A percentile compares a stretch with the other conserved stretches of the same genome.
These are phyloP conservation scores for Apocynum venetum DNA, from an alignment of 257 asterid genomes.

Conservation along the genomic window DNA sequence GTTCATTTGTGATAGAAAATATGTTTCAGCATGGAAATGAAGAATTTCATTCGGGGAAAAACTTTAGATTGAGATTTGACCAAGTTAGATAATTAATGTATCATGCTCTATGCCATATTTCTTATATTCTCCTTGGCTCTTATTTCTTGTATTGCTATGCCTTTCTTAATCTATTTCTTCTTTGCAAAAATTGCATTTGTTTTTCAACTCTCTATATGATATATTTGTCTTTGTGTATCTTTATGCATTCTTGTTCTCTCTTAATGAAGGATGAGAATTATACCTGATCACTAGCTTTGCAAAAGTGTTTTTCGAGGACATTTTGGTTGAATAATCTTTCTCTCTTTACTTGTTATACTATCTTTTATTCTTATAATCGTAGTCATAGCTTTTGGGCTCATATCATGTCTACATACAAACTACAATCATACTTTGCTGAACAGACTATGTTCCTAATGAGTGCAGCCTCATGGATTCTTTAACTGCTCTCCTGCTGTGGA, in stretches of 20 bases:
- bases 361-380: not conserved
- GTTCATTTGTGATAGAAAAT: not conserved
- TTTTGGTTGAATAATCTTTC: not conserved
- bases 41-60: not conserved
- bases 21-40: not conserved
- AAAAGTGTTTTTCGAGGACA: not conserved
- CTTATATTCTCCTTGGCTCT: not conserved
- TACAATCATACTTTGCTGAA: not conserved
- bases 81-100: not conserved
- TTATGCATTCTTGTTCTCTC: not conserved
- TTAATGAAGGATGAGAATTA: not conserved
- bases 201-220: not conserved
- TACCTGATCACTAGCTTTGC: not conserved
- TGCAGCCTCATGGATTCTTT: constrained; percentile 99
- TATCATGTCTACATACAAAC: not conserved
- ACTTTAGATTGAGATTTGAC: not conserved
- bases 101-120: not conserved
- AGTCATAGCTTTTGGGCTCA: not conserved
- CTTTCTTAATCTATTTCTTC: not conserved
- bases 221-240: not conserved
- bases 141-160: not conserved
- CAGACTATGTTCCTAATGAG: not conserved
- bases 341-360: not conserved
- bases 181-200: not conserved
- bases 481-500: constrained; percentile 95